Evolutionary conservation across 768 basidiomycete genomes (phyloP), one percentile per base, ranked within the genome.

Genomic region (Lactarius deliciosus): DNA sequence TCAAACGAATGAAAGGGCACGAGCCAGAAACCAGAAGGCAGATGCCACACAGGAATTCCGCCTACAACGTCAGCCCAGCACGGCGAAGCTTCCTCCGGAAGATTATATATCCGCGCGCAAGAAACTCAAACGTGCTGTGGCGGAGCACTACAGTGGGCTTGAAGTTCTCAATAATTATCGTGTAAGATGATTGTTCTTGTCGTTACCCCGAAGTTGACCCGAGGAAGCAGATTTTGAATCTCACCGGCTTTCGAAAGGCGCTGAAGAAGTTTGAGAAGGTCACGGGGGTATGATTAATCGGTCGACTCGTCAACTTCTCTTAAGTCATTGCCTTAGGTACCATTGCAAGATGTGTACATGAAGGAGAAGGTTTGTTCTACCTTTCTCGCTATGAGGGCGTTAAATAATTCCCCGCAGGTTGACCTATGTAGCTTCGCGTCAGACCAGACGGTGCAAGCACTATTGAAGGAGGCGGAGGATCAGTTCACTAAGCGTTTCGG

Each of bases 131-230:
- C 87, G 86, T 67, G 97, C 96, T 1, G 82, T 91, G 0, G 71
- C 88, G 59, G 94, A 96, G 73, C 89, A 89, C 74, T 96, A 98
- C 76, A 84, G 86, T 20, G 89, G 85, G 11, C 79, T 97, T 25
- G 94, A 96, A 74, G 78, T 89, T 60, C 80, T 99, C 68, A 91
- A 94, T 71, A 93, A 93, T 73, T 99, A 96, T 76, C 83, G 94
- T 38, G 94, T 94, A 73, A 18, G 85, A 25, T 74, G 43, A 7
- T 58, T 43, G 36, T 18, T n/a, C 30, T 58, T 36, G 5, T 64
- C 69, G 58, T 38, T 11, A 38, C 69, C 56, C 25, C n/a, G 66
- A n/a, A 64, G 57, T 43, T 38, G 62, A 66, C 30, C 68, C 47
- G 7, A 56, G 16, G 45, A n/a, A 55, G 34, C 69, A 93, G 89